A percentile compares a stretch with the other conserved stretches of the same genome.
These are phyloP conservation scores for Hamamelis virginiana DNA, from an alignment of 164 flowering plant genomes.

Conservation along the genomic window DNA sequence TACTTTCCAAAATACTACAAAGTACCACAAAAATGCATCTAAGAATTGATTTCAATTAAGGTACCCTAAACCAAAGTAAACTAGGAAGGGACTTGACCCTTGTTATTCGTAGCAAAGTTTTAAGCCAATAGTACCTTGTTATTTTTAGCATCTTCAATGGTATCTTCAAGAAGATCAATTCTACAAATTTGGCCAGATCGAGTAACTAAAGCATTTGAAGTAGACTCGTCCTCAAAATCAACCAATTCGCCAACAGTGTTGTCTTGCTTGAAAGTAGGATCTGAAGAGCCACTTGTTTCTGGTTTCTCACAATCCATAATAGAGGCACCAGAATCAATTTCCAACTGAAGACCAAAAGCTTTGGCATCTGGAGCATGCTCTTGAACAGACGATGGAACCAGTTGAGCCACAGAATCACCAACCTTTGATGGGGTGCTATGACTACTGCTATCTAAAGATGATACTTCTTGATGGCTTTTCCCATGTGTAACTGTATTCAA, in stretches of 20 bases:
- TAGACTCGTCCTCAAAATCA: slow-evolving; percentile 31
- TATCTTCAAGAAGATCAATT: slow-evolving; percentile 61
- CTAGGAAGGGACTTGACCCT: too few relatives aligned
- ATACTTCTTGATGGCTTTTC: neutral
- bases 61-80: neutral
- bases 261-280: slow-evolving; percentile 22
- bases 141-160: slow-evolving; percentile 67
- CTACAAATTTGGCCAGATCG: slow-evolving; percentile 44
- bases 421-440: neutral
- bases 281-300: slow-evolving; percentile 15
- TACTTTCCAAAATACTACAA: neutral
- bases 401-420: neutral
- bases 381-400: slow-evolving; percentile 12
- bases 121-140: slow-evolving; percentile 55
- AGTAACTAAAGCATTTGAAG: slow-evolving; percentile 16
- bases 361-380: slow-evolving; percentile 13
- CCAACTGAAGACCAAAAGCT: slow-evolving; percentile 15
- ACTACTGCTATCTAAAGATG: slow-evolving; percentile 7
- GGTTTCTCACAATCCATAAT: slow-evolving; percentile 15
- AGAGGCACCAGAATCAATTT: slow-evolving; percentile 1
- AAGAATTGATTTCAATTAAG: neutral
- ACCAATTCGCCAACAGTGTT: slow-evolving; percentile 17
- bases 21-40: neutral
- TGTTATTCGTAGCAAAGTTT: too few relatives aligned
- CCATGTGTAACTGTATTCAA: neutral